Conservation (phyloP, 179 eudicot species). For the Dionaea muscipula region DNA sequence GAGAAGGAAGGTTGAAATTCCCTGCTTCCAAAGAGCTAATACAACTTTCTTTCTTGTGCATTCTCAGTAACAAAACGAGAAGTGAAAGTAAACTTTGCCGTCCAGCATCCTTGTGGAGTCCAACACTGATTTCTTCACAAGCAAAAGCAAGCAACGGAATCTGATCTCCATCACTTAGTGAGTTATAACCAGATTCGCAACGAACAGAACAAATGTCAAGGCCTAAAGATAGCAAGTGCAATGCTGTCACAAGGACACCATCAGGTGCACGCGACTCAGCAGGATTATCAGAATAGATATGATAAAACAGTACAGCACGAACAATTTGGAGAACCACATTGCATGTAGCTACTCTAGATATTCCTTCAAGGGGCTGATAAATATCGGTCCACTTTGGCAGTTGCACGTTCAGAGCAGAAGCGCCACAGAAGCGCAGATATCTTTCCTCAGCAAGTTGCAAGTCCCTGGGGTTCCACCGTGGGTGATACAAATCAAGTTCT, state of each 20-base stretch:
- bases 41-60: constrained; percentile 41
- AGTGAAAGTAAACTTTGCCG: constrained; percentile 70
- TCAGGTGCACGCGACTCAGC: constrained; percentile 77
- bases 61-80: constrained; percentile 66
- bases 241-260: constrained; percentile 57
- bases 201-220: constrained; percentile 53
- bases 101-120: constrained; percentile 21
- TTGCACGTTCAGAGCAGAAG: constrained; percentile 68
- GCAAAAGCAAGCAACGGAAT: constrained; percentile 68
- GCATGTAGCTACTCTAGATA: constrained; percentile 76
- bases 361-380: constrained; percentile 57
- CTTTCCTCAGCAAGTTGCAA: constrained; percentile 90
- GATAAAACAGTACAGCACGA: constrained; percentile 65
- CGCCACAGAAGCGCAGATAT: constrained; percentile 62
- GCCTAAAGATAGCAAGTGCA: constrained; percentile 78
- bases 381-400: constrained; percentile 81
- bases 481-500: constrained; percentile 89
- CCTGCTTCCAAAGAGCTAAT: constrained; percentile 46
- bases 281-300: constrained; percentile 42
- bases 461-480: constrained; percentile 83
- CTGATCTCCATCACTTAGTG: constrained; percentile 20
- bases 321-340: constrained; percentile 50
- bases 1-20: constrained; percentile 46
- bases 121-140: constrained; percentile 40
- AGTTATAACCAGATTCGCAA: constrained; percentile 31